Conservation (phyloP, 2,329 filamentous ascomycete genomes). For the Verticillium klebahnii region DNA sequence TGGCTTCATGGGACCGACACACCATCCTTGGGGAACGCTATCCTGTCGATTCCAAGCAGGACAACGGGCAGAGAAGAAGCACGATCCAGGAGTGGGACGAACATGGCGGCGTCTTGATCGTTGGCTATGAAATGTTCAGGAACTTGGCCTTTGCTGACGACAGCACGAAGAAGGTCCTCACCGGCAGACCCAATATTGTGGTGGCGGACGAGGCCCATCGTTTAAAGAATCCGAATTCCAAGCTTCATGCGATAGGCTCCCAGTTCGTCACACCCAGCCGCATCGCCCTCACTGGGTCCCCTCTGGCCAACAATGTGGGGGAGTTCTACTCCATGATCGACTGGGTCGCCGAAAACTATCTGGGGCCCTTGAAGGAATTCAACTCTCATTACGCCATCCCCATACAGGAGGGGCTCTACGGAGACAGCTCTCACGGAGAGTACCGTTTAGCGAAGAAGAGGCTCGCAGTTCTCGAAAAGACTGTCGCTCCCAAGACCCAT, state of each 20-base stretch:
- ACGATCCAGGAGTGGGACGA: slow-evolving; percentile 49
- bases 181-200: slow-evolving; percentile 63
- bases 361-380: slow-evolving; percentile 68
- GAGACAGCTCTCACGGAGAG: slow-evolving; percentile 54
- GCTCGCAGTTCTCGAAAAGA: slow-evolving; percentile 65
- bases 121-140: slow-evolving; percentile 70
- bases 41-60: slow-evolving; percentile 41
- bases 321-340: slow-evolving; percentile 88
- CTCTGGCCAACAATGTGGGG: slow-evolving; percentile 74
- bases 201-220: slow-evolving; percentile 82
- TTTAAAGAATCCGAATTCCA: slow-evolving; percentile 62
- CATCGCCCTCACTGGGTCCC: slow-evolving; percentile 83
- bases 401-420: slow-evolving; percentile 67
- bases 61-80: background rate
- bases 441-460: slow-evolving; percentile 59
- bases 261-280: slow-evolving; percentile 63
- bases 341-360: slow-evolving; percentile 77
- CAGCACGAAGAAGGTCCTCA: slow-evolving; percentile 40
- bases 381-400: slow-evolving; percentile 63
- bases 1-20: slow-evolving; percentile 62
- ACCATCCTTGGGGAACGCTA: slow-evolving; percentile 50
- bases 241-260: slow-evolving; percentile 47
- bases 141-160: slow-evolving; percentile 25
- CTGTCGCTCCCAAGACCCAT: slow-evolving; percentile 73
- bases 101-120: slow-evolving; percentile 67